phyloP scores from a whole-genome alignment of 2,329 filamentous ascomycete species.

The Fusarium tupiense region DNA sequence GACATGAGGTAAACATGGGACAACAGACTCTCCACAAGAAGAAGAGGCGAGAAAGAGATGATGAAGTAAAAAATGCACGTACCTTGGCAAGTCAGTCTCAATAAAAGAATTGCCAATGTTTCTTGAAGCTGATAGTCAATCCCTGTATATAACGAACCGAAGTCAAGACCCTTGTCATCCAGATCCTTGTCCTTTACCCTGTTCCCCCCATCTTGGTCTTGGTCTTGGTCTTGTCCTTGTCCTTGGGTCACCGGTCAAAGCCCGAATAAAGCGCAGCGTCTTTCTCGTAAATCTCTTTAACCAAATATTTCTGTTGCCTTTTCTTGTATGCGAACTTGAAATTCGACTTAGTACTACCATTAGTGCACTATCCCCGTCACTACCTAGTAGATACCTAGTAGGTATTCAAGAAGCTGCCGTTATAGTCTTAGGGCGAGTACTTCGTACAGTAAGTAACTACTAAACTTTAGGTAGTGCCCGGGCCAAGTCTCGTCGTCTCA shows the following conservation, averaged over 20 bases:
- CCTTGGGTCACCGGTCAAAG: constrained; percentile 11
- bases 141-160: constrained; percentile 1
- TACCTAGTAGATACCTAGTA: too few relatives aligned
- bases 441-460: neutral
- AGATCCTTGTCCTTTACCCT: constrained; percentile 1
- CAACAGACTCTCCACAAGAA: neutral
- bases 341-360: neutral
- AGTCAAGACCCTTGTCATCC: neutral
- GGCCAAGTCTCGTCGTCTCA: constrained; percentile 5
- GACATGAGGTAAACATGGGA: neutral
- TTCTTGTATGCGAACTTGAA: neutral
- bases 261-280: constrained; percentile 28
- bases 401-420: neutral
- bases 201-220: constrained; percentile 18
- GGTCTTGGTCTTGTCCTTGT: neutral
- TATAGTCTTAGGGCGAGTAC: neutral
- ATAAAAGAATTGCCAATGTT: neutral
- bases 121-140: neutral
- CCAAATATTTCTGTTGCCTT: neutral
- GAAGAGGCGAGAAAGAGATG: neutral
- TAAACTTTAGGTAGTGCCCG: neutral
- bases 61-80: neutral
- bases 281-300: neutral
- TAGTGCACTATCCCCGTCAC: too few relatives aligned
- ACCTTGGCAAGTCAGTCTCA: neutral